phyloP scores from a whole-genome alignment of 192 early-diverging fungal genomes.

The Linnemannia zychae region DNA sequence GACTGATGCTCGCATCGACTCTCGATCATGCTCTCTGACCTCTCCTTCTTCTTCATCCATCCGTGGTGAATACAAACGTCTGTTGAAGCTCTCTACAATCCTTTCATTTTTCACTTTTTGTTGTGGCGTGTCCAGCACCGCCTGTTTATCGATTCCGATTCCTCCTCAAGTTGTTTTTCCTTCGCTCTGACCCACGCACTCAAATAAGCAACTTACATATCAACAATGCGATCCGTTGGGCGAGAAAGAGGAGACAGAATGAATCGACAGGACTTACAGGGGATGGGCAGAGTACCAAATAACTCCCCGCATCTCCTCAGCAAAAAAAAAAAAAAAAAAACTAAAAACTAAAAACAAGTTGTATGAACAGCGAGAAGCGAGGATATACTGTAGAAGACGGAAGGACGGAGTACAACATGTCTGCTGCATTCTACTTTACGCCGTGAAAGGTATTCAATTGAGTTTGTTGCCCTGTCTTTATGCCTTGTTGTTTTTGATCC shows the following conservation, averaged over 20 bases:
- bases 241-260: background rate
- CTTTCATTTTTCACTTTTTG: too few relatives aligned
- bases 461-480: background rate
- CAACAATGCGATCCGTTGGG: conserved; percentile 12
- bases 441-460: background rate
- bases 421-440: background rate
- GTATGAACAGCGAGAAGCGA: too few relatives aligned
- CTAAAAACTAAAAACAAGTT: background rate
- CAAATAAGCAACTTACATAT: background rate
- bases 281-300: background rate
- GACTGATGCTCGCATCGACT: background rate
- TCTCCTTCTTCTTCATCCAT: background rate
- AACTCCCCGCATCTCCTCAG: background rate
- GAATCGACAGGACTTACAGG: background rate
- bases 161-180: background rate
- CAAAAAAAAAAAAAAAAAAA: background rate
- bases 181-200: background rate
- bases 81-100: too few relatives aligned
- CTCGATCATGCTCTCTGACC: background rate
- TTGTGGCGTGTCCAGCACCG: background rate
- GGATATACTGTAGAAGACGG: too few relatives aligned
- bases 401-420: background rate
- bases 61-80: background rate
- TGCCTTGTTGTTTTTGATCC: background rate
- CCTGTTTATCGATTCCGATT: background rate